Evolutionary conservation across 768 basidiomycete genomes (phyloP), one percentile per base, ranked within the genome.

Genomic region (Pholiota microspora): DNA sequence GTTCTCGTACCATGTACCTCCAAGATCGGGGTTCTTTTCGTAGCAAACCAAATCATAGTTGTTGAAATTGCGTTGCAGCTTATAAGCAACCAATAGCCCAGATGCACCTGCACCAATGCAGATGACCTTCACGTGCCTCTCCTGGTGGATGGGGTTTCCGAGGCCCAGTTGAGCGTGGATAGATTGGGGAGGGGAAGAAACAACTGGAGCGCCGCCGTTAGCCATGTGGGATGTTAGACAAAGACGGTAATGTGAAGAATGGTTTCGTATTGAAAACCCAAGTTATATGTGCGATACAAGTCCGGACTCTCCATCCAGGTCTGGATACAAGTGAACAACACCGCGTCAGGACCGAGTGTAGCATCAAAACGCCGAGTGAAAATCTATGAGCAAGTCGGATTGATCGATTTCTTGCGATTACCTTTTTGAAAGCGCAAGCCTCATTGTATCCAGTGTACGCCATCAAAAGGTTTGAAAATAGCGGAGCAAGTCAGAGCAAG

Each of bases 71-170:
- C 70, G 66, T 53, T 73, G 72, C 3, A 73, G 59, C 49, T 71
- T 72, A 60, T 73, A 72, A 1, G 67, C 66, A 18, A 67, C 54
- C 18, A 67, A 44, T 6, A 73, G 64, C 10, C 69, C 70, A n/a
- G 72, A 73, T 12, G 70, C 70, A n/a, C 71, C 72, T 12, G 69
- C 70, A 8, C 72, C 71, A 15, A 72, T 62, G 53, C 69, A 69
- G 29, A 69, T 62, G 18, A 73, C 59, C 52, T 58, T 68, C 55
- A 71, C 53, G 29, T 51, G 64, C 7, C 67, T 55, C 45, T 70
- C 65, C 2, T 59, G 38, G 47, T 71, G 63, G 9, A 73, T 67
- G 12, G 67, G 69, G 9, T 62, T 63, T 4, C 40, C 49, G 16
- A 56, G 29, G 3, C 57, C 51, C 21, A 53, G 28, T 34, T 21